These are phyloP conservation scores for Polytrichum formosum DNA, from an alignment of 225 moss, liverwort and hornwort genomes.

Conservation along the genomic window DNA sequence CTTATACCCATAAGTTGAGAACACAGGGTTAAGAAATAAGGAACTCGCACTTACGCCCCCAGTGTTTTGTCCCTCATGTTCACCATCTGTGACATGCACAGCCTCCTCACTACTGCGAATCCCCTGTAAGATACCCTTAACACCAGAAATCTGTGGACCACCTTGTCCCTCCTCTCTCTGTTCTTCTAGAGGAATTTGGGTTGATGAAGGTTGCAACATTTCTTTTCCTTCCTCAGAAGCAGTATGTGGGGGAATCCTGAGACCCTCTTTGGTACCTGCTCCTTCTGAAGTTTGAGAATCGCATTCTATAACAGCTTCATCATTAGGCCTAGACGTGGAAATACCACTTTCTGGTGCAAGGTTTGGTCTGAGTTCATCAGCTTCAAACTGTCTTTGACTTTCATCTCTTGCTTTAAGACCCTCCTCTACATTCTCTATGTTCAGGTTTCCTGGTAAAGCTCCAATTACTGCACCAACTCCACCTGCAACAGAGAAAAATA, in stretches of 20 bases:
- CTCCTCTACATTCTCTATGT: slow-evolving; percentile 33
- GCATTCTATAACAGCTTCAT: slow-evolving; percentile 12
- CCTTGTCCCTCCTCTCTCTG: slow-evolving; percentile 15
- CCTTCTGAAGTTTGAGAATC: slow-evolving; percentile 14
- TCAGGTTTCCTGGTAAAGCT: slow-evolving; percentile 52
- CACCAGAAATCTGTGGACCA: slow-evolving; percentile 7
- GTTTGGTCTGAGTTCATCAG: background rate
- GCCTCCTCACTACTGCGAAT: slow-evolving; percentile 11
- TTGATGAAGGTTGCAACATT: slow-evolving; percentile 13
- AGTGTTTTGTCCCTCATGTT: slow-evolving; percentile 9
- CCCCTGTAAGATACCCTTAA: slow-evolving; percentile 10
- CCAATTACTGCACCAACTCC: slow-evolving; percentile 87
- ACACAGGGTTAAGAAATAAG: background rate
- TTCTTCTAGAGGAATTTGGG: slow-evolving; percentile 16
- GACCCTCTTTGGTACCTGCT: slow-evolving; percentile 16
- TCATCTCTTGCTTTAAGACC: slow-evolving; percentile 39
- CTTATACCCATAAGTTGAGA: slow-evolving; percentile 3
- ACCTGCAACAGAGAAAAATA: slow-evolving; percentile 41
- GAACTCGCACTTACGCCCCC: slow-evolving; percentile 12
- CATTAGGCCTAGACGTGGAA: slow-evolving; percentile 9
- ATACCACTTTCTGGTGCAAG: slow-evolving; percentile 17
- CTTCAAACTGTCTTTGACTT: slow-evolving; percentile 15
- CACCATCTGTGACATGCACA: slow-evolving; percentile 9
- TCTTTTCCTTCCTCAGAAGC: slow-evolving; percentile 18
- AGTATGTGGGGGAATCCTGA: slow-evolving; percentile 14